Percentiles rank a stretch among this genome's conserved stretches.
Conservation (phyloP, 441 rosid species). For the Monsonia emarginata region DNA sequence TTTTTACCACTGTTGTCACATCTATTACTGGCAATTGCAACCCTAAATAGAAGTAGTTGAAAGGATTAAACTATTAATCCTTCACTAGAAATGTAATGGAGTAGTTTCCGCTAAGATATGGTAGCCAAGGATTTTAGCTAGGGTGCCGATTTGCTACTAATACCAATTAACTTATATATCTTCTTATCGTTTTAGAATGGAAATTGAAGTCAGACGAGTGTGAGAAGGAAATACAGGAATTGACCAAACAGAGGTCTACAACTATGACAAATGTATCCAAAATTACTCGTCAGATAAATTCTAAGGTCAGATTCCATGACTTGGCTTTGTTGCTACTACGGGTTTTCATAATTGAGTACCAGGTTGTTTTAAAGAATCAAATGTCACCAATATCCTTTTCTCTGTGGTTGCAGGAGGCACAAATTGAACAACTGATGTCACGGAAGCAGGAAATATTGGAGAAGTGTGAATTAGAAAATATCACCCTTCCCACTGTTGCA, state of each 20-base stretch:
- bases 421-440: conserved; percentile 58
- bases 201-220: conserved; percentile 80
- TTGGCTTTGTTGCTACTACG: conserved; percentile 12
- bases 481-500: conserved; percentile 53
- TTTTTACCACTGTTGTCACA: no score
- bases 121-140: background rate
- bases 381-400: conserved; percentile 20
- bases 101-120: conserved; percentile 1
- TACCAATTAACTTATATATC: background rate
- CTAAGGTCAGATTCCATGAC: conserved; percentile 44
- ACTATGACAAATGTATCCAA: conserved; percentile 71
- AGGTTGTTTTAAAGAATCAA: conserved; percentile 8
- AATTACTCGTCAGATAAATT: conserved; percentile 67
- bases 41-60: background rate
- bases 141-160: conserved; percentile 7
- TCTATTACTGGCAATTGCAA: background rate
- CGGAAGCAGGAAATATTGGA: conserved; percentile 70
- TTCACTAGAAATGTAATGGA: conserved; percentile 1
- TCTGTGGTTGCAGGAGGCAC: conserved; percentile 53
- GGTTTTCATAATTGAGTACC: conserved; percentile 8
- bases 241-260: conserved; percentile 78
- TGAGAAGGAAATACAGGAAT: conserved; percentile 81
- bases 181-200: conserved; percentile 41
- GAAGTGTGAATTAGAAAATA: conserved; percentile 77
- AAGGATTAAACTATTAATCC: background rate